phyloP scores from a whole-genome alignment of 352 stramenopile species.

The Pythium sp. region DNA sequence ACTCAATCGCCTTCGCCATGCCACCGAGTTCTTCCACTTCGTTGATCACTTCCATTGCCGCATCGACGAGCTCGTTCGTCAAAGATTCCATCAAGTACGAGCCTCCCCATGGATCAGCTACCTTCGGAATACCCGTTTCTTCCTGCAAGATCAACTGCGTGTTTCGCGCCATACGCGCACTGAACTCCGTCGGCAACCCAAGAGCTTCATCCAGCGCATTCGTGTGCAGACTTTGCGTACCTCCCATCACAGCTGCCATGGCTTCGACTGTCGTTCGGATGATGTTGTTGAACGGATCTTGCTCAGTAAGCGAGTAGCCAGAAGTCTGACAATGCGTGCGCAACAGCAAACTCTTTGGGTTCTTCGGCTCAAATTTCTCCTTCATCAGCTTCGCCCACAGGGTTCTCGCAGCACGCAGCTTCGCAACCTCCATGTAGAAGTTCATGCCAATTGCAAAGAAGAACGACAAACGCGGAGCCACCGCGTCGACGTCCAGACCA shows the following conservation, averaged over 20 bases:
- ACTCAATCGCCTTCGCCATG: slow-evolving; percentile 97
- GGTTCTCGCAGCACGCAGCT: slow-evolving; percentile 91
- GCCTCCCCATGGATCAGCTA: slow-evolving; percentile 96
- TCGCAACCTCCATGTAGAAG: slow-evolving; percentile 98
- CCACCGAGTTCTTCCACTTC: slow-evolving; percentile 92
- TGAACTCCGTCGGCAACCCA: slow-evolving; percentile 95
- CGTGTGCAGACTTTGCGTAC: slow-evolving; percentile 97
- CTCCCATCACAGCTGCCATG: slow-evolving; percentile 77
- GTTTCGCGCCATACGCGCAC: slow-evolving; percentile 94
- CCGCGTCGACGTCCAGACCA: slow-evolving; percentile 92
- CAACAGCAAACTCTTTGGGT: slow-evolving; percentile 91
- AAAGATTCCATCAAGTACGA: slow-evolving; percentile 97
- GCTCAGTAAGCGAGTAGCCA: slow-evolving; percentile 95
- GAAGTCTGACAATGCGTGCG: slow-evolving; percentile 97
- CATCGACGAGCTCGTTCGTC: slow-evolving; percentile 89
- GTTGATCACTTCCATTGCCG: slow-evolving; percentile 65
- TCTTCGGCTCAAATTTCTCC: slow-evolving; percentile 94
- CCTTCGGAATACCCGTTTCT: slow-evolving; percentile 92
- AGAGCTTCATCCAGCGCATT: slow-evolving; percentile 98
- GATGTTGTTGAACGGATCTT: slow-evolving; percentile 98
- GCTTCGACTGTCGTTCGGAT: slow-evolving; percentile 97
- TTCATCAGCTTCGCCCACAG: slow-evolving; percentile 94
- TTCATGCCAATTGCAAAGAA: slow-evolving; percentile 99
- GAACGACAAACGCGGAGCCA: slow-evolving; percentile 94
- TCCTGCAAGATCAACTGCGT: slow-evolving; percentile 98